These are phyloP conservation scores for Heterobasidion annosum DNA, from an alignment of 1,284 basidiomycete genomes.

Conservation along the genomic window DNA sequence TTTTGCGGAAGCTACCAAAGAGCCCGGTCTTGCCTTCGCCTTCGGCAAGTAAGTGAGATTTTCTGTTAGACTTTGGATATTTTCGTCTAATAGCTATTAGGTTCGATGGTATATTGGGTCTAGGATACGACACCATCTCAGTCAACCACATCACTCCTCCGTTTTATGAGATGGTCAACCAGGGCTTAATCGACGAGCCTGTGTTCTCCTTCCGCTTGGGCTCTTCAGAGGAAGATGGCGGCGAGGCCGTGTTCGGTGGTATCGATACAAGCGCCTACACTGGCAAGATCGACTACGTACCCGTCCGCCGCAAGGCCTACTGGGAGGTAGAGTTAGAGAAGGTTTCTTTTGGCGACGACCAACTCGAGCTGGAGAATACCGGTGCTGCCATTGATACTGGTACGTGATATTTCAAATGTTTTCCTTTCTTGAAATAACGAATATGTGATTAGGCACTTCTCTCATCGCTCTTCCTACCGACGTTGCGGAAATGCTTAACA, in stretches of 20 bases:
- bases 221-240: conserved; percentile 80
- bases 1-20: conserved; percentile 95
- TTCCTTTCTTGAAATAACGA: background rate
- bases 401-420: conserved; percentile 20
- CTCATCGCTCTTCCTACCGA: conserved; percentile 90
- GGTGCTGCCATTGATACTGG: conserved; percentile 97
- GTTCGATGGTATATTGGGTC: conserved; percentile 94
- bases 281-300: conserved; percentile 84
- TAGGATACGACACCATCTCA: conserved; percentile 93
- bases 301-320: conserved; percentile 93
- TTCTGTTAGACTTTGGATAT: background rate
- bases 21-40: conserved; percentile 96
- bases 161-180: conserved; percentile 91
- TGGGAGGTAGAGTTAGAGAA: conserved; percentile 96
- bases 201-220: conserved; percentile 97
- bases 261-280: conserved; percentile 75
- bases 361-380: conserved; percentile 80
- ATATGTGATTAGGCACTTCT: conserved; percentile 57
- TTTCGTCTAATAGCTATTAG: conserved; percentile 27
- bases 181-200: conserved; percentile 76
- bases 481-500: conserved; percentile 96
- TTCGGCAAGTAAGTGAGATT: conserved; percentile 74
- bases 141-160: conserved; percentile 94
- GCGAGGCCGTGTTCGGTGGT: conserved; percentile 92
- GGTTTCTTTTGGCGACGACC: conserved; percentile 79